A percentile compares a stretch with the other conserved stretches of the same genome.
These are phyloP conservation scores for Hypoxylon sp. DNA, from an alignment of 2,329 filamentous ascomycete genomes.

Conservation along the genomic window DNA sequence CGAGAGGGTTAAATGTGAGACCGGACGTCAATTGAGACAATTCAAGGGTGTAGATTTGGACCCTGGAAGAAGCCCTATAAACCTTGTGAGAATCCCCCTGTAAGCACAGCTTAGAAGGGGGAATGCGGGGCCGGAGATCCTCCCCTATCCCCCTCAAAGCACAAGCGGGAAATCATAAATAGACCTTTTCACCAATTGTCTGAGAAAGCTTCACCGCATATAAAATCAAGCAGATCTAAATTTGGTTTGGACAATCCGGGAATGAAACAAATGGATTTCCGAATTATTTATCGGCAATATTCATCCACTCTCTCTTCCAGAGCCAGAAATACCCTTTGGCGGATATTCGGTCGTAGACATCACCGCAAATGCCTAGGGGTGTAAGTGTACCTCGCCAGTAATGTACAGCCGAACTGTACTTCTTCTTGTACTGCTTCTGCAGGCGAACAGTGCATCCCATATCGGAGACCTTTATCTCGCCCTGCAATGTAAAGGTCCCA, in stretches of 20 bases:
- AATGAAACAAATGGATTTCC: neutral
- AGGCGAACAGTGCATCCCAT: conserved; percentile 27
- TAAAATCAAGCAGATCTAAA: neutral
- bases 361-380: conserved; percentile 41
- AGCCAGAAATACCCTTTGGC: conserved; percentile 43
- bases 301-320: conserved; percentile 42
- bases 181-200: neutral
- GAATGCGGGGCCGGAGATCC: neutral
- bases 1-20: neutral
- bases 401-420: conserved; percentile 8
- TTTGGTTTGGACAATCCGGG: neutral
- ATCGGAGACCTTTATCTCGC: conserved; percentile 29
- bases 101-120: neutral
- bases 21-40: neutral
- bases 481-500: conserved; percentile 29
- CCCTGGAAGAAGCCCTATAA: neutral
- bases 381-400: conserved; percentile 37
- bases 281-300: neutral
- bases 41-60: neutral
- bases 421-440: conserved; percentile 26
- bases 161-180: neutral
- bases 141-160: neutral
- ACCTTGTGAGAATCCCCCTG: neutral
- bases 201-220: neutral
- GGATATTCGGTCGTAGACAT: neutral